Percentiles rank a stretch among this genome's conserved stretches.
phyloP scores from a whole-genome alignment of 352 stramenopile genomes.

The Globisporangium spiculum region DNA sequence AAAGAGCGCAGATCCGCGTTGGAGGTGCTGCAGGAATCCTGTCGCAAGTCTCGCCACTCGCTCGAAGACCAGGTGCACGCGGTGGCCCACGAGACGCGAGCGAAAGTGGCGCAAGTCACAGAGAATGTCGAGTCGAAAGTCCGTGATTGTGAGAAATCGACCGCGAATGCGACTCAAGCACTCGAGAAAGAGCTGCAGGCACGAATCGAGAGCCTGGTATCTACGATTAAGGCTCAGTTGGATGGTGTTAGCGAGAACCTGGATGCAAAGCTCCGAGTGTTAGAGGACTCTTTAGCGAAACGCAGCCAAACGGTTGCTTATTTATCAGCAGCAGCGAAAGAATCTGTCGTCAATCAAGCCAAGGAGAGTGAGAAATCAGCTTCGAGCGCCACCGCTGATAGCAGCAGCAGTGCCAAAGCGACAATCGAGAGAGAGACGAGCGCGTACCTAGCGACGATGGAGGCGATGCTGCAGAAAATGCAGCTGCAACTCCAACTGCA shows the following conservation, averaged over 20 bases:
- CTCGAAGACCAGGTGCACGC: conserved; percentile 52
- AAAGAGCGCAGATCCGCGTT: conserved; percentile 41
- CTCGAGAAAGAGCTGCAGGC: conserved; percentile 17
- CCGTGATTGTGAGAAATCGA: conserved; percentile 29
- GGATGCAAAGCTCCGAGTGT: neutral
- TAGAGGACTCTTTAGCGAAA: conserved; percentile 9
- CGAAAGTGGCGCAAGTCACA: conserved; percentile 24
- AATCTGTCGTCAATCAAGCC: neutral
- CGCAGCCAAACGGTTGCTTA: neutral
- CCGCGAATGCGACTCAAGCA: conserved; percentile 11
- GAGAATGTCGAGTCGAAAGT: conserved; percentile 35
- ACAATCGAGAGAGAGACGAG: conserved; percentile 28
- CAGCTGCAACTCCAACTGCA: conserved; percentile 62
- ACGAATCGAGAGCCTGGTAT: conserved; percentile 8
- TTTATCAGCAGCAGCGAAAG: neutral
- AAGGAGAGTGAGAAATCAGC: neutral
- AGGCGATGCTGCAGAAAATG: conserved; percentile 60
- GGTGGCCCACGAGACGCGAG: conserved; percentile 35
- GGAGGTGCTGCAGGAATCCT: conserved; percentile 36
- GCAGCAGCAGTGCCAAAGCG: neutral
- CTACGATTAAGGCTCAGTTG: conserved; percentile 9
- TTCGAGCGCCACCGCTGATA: neutral
- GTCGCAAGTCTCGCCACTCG: conserved; percentile 40
- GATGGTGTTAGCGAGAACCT: neutral
- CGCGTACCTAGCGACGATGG: conserved; percentile 42